phyloP scores from a whole-genome alignment of 768 basidiomycete genomes.

The Boletus insuetus region DNA sequence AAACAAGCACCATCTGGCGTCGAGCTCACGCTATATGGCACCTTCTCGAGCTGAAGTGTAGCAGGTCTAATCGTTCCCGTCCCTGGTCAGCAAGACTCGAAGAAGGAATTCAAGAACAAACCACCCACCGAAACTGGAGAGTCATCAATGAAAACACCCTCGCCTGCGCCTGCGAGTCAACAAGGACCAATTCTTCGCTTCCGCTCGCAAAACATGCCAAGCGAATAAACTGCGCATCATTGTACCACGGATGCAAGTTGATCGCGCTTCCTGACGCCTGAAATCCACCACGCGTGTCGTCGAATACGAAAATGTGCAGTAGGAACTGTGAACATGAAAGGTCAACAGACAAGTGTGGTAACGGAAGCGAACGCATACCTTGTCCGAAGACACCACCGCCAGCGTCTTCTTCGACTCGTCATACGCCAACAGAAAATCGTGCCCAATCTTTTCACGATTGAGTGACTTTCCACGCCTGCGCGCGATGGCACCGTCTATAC shows the following conservation, averaged over 20 bases:
- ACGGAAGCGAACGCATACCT: slow-evolving; percentile 25
- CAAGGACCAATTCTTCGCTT: slow-evolving; percentile 50
- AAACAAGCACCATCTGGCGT: slow-evolving; percentile 58
- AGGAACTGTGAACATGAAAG: slow-evolving; percentile 23
- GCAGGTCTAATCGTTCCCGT: slow-evolving; percentile 38
- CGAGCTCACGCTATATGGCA: slow-evolving; percentile 35
- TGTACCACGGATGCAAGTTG: slow-evolving; percentile 45
- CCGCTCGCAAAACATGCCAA: slow-evolving; percentile 46
- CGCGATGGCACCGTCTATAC: slow-evolving; percentile 33
- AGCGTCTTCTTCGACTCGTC: slow-evolving; percentile 52
- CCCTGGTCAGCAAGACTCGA: not conserved
- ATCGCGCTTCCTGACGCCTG: slow-evolving; percentile 41
- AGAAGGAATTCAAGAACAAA: not conserved
- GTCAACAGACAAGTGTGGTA: not conserved
- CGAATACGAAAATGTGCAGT: slow-evolving; percentile 47
- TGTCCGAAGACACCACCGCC: slow-evolving; percentile 41
- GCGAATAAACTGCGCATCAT: slow-evolving; percentile 23
- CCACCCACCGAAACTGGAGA: slow-evolving; percentile 30
- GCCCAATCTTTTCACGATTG: slow-evolving; percentile 46
- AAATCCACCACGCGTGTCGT: slow-evolving; percentile 40
- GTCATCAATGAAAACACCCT: slow-evolving; percentile 55
- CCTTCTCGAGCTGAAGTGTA: slow-evolving; percentile 36
- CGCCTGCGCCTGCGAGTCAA: slow-evolving; percentile 43
- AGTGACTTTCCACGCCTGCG: slow-evolving; percentile 32
- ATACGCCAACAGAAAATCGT: slow-evolving; percentile 43